Conservation (phyloP, 768 basidiomycete genomes). For the Pleurotus platypus region DNA sequence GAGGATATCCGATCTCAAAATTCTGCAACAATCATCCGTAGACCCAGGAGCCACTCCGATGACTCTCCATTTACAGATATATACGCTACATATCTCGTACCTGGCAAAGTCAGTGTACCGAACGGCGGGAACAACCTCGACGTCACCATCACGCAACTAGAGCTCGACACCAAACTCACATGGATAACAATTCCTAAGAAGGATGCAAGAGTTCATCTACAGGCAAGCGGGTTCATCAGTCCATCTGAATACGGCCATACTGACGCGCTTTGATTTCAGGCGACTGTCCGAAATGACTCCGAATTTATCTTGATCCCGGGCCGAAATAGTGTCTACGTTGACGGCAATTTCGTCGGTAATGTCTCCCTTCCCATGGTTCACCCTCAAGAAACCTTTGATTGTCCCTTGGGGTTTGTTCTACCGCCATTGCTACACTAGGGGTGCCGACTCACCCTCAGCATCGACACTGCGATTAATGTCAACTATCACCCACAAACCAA, state of each 20-base stretch:
- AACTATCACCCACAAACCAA: slow-evolving; percentile 15
- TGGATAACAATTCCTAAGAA: slow-evolving; percentile 2
- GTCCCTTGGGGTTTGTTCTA: slow-evolving; percentile 22
- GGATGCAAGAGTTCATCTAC: slow-evolving; percentile 15
- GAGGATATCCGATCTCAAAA: no score
- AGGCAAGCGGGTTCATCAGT: slow-evolving; percentile 8
- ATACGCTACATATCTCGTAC: slow-evolving; percentile 38
- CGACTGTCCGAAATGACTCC: slow-evolving; percentile 24
- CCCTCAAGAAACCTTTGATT: slow-evolving; percentile 26
- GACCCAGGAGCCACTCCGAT: no score
- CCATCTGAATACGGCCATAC: background rate
- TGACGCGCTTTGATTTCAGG: slow-evolving; percentile 11
- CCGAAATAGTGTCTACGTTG: slow-evolving; percentile 23
- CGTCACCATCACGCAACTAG: slow-evolving; percentile 19
- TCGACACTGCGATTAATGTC: background rate
- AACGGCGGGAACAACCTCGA: slow-evolving; percentile 32
- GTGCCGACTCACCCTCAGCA: slow-evolving; percentile 24
- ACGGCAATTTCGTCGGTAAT: slow-evolving; percentile 24
- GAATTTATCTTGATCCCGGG: slow-evolving; percentile 22
- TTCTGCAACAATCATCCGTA: no score
- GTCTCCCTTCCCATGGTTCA: slow-evolving; percentile 20
- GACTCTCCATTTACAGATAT: no score
- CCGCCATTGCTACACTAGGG: slow-evolving; percentile 15
- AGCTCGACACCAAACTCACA: background rate
- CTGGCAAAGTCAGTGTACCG: slow-evolving; percentile 36